A percentile compares a stretch with the other conserved stretches of the same genome.
Conservation (phyloP, 2,329 filamentous ascomycete genomes). For the Sarocladium strictum region DNA sequence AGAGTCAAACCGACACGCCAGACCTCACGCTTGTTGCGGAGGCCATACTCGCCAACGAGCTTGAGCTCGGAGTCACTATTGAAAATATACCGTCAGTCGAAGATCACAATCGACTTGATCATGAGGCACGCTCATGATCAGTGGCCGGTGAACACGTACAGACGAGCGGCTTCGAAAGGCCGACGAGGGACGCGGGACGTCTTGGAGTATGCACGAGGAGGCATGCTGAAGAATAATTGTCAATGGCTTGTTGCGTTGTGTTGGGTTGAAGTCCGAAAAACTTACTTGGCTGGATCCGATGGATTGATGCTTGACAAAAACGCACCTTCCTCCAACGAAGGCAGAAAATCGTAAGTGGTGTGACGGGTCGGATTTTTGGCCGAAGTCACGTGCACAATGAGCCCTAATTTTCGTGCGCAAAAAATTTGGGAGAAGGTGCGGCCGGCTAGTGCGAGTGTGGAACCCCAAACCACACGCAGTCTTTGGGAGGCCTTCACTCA, state of each 20-base stretch:
- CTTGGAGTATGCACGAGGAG: slow-evolving; percentile 79
- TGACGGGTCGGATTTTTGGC: no score
- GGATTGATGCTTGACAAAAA: no score
- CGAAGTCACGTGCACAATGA: no score
- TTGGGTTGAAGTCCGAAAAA: slow-evolving; percentile 6
- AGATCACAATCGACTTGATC: slow-evolving; percentile 82
- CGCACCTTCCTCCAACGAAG: no score
- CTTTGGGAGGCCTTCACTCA: no score
- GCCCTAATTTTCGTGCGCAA: no score
- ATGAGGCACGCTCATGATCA: slow-evolving; percentile 97
- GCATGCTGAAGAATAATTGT: slow-evolving; percentile 31
- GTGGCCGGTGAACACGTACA: slow-evolving; percentile 97
- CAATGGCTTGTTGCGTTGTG: slow-evolving; percentile 19
- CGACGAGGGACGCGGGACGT: slow-evolving; percentile 98
- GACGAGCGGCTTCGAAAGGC: slow-evolving; percentile 99
- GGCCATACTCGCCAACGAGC: slow-evolving; percentile 99
- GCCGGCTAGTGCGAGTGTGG: no score
- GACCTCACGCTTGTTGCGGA: slow-evolving; percentile 99
- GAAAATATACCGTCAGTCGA: slow-evolving; percentile 56
- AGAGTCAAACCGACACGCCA: slow-evolving; percentile 99
- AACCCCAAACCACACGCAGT: no score
- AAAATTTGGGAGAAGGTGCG: no score
- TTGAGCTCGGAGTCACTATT: slow-evolving; percentile 97
- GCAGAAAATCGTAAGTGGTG: no score
- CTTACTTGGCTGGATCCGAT: slow-evolving; percentile 37